Base-by-base conservation (phyloP, 768 basidiomycete genomes). In the Rhizopogon vinicolor region DNA sequence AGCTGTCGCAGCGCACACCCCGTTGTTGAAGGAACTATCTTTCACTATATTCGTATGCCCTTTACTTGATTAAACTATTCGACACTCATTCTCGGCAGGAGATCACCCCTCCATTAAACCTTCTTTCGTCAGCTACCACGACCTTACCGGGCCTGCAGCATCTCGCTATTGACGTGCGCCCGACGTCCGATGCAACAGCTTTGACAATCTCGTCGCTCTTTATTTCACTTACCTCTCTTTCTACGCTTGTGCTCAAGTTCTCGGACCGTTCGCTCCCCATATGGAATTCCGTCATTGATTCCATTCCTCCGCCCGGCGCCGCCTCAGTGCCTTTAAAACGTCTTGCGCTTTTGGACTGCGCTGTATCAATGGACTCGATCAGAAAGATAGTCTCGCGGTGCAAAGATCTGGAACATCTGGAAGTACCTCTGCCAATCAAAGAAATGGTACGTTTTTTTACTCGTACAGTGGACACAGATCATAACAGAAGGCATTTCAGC, bases 21-120 rank as follows among this genome's bases (percentile, higher is more conserved):
- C 86, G 0, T 62, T 72, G 6, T 74, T 91, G 10, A 79, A 82
- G 59, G 83, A 76, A 54, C 72, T 91, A 0, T 83, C 86, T 1
- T 72, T 89, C 29, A 83, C 84, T 14, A 75, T 78, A 43, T 77
- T 78, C 55, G 87, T 89, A 54, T 56, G 83, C 68, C 10, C 10
- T 25, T 42, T 49, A 29, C 46, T 53, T 33, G 51, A 29, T 35
- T 48, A 52, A 56, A 51, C 40, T 45, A 37, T 31, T 9, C 41
- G 35, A 58, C 19, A 39, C 22, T 54, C 18, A 54, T 43, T 43
- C 9, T 37, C 12, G 28, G 18, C 19, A 22, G 25, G 63, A 61
- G 61, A 66, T 6, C 50, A 53, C 41, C 58, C 63, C 28, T 62
- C 58, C 2, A 41, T 4, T 19, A 1, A 12, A 0, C 51, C 57